These are phyloP conservation scores for Papiliotrema nemorosa DNA, from an alignment of 1,284 basidiomycete species.

Conservation along the genomic window DNA sequence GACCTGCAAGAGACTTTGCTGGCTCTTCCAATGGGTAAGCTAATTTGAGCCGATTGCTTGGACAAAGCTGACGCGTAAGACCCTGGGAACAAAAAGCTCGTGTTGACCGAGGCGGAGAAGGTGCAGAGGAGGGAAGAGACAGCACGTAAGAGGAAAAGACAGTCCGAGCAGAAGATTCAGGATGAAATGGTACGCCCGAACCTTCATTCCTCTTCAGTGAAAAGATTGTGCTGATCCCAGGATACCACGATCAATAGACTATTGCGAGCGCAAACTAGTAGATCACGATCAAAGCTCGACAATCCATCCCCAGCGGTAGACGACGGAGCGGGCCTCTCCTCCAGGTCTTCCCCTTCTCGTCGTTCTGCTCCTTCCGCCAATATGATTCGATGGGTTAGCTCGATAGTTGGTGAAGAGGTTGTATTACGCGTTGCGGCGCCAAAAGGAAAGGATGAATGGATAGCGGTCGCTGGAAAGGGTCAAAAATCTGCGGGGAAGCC, in stretches of 20 bases:
- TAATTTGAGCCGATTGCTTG: background rate
- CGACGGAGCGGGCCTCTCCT: constrained; percentile 52
- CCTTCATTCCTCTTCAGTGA: background rate
- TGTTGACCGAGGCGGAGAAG: constrained; percentile 74
- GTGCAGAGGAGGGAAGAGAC: constrained; percentile 78
- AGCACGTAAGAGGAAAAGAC: constrained; percentile 75
- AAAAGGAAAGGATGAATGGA: constrained; percentile 29
- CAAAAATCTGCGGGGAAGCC: background rate
- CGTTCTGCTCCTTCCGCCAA: constrained; percentile 56
- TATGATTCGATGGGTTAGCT: constrained; percentile 21
- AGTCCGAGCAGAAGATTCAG: constrained; percentile 84
- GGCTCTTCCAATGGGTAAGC: constrained; percentile 28
- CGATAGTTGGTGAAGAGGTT: constrained; percentile 11
- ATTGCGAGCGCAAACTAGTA: constrained; percentile 73
- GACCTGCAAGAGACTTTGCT: constrained; percentile 26
- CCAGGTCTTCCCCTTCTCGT: constrained; percentile 50
- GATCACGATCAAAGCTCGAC: constrained; percentile 63
- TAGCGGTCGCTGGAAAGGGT: constrained; percentile 7
- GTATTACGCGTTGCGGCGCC: constrained; percentile 27
- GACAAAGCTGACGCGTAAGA: constrained; percentile 15
- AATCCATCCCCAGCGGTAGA: constrained; percentile 51
- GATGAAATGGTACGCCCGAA: constrained; percentile 71
- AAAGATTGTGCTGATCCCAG: constrained; percentile 12
- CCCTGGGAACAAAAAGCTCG: constrained; percentile 65
- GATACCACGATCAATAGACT: constrained; percentile 83